Evolutionary conservation across 2,329 filamentous ascomycete species (phyloP).

Genomic region (Trichophyton benhamiae): DNA sequence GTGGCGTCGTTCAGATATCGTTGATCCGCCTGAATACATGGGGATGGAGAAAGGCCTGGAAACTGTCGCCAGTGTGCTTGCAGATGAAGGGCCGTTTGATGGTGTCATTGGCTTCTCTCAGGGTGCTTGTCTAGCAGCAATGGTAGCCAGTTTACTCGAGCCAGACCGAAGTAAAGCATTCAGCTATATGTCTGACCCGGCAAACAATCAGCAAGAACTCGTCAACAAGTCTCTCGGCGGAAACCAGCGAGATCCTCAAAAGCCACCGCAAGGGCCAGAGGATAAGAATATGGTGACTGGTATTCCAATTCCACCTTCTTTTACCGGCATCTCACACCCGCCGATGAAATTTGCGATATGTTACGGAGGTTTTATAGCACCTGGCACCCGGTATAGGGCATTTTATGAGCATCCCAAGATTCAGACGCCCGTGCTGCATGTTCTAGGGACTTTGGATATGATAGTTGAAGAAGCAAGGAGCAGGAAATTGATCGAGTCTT

Average conservation of each 20-base stretch:
- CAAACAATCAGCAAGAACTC: slow-evolving; percentile 12
- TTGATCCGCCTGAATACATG: slow-evolving; percentile 52
- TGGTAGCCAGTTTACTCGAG: slow-evolving; percentile 64
- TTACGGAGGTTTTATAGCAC: slow-evolving; percentile 66
- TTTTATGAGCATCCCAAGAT: slow-evolving; percentile 62
- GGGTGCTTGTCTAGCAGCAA: slow-evolving; percentile 58
- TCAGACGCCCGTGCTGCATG: slow-evolving; percentile 65
- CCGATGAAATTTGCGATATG: slow-evolving; percentile 58
- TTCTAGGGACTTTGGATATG: slow-evolving; percentile 71
- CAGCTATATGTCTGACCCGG: slow-evolving; percentile 24
- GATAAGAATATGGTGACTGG: slow-evolving; percentile 23
- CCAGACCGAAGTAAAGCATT: slow-evolving; percentile 37
- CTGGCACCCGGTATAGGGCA: slow-evolving; percentile 48
- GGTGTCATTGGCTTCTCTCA: slow-evolving; percentile 75
- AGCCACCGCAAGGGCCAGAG: not conserved
- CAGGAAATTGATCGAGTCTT: slow-evolving; percentile 54
- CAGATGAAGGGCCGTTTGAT: slow-evolving; percentile 55
- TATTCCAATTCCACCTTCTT: slow-evolving; percentile 42
- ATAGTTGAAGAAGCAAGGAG: slow-evolving; percentile 72
- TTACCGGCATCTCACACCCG: slow-evolving; percentile 37
- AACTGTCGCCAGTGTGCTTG: slow-evolving; percentile 49
- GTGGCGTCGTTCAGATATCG: slow-evolving; percentile 57
- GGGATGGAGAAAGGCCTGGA: slow-evolving; percentile 57
- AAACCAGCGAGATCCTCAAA: not conserved
- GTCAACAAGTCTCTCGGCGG: not conserved